A percentile compares a stretch with the other conserved stretches of the same genome.
Conservation (phyloP, 345 rosid species). For the Anacardium occidentale region DNA sequence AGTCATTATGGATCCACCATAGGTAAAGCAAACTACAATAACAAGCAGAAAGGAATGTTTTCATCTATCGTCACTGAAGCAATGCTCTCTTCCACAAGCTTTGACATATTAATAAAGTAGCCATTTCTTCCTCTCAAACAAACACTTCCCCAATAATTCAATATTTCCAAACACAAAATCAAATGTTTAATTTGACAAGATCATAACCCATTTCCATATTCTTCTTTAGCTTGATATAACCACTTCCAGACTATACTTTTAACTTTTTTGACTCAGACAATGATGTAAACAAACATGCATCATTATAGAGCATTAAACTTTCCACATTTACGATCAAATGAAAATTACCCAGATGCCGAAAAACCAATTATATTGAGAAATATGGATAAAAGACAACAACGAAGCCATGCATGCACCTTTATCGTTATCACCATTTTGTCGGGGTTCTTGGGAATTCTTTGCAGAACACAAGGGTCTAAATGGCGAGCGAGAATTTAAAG, state of each 20-base stretch:
- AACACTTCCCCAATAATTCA: background rate
- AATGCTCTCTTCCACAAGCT: background rate
- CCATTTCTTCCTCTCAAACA: background rate
- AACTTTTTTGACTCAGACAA: background rate
- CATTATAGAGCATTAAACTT: background rate
- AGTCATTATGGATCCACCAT: background rate
- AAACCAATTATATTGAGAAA: background rate
- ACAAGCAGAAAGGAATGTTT: background rate
- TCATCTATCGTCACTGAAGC: background rate
- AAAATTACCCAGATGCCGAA: background rate
- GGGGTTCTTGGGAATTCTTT: slow-evolving; percentile 35
- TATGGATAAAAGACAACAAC: background rate
- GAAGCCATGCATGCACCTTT: slow-evolving; percentile 20
- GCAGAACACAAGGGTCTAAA: slow-evolving; percentile 45
- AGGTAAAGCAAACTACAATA: background rate
- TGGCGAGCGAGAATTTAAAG: slow-evolving; percentile 14
- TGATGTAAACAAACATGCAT: background rate
- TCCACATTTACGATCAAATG: background rate
- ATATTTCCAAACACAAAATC: background rate
- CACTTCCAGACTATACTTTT: background rate
- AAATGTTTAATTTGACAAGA: too few species aligned
- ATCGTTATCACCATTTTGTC: slow-evolving; percentile 34
- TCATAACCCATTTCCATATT: too few species aligned
- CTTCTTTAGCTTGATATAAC: too few species aligned
- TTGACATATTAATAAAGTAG: background rate